Evolutionary conservation across 1,284 basidiomycete species (phyloP), one percentile per base, ranked within the genome.

Genomic region (Grifola frondosa): DNA sequence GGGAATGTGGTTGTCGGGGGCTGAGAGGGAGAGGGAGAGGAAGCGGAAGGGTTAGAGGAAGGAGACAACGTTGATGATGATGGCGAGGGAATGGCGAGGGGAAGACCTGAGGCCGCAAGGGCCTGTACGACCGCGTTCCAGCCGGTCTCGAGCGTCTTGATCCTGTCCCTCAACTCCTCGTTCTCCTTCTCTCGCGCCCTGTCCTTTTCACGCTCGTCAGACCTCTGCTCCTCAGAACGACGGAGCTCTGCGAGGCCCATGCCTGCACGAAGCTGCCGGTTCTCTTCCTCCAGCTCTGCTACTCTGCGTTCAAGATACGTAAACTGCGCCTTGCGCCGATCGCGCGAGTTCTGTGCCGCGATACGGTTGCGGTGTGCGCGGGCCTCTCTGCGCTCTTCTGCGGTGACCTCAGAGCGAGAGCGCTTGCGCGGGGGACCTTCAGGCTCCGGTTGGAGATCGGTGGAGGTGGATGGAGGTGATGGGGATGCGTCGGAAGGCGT

Each of bases 331-430:
- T 91, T 91, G 44, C 86, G 77, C 52, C 83, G 75, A 68, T 91
- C 88, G 41, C 88, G 82, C 19, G 84, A 87, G 70, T 89, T 86
- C 70, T 90, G 88, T 8, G 88, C 88, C 9, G 88, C 88, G 63
- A 90, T 88, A 42, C 87, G 78, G 64, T 90, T 90, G 46, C 88
- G 78, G 67, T 89, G 86, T 15, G 87, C 87, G 47, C 87, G 76
- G 30, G 88, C 88, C 63, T 90, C 88, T 58, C 80, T 87, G 60
- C 86, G 84, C 59, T 89, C 85, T 52, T 89, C 88, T 0, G 81
- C 68, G 5, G 75, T 70, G 34, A 74, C 40, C 13, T 78, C 78
- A 10, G 80, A 74, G 55, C 86, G 81, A 28, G 77, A 62, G 30
- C 86, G 84, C 62, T 88, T 88, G 53, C 84, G 78, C 29, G 81